A percentile compares a stretch with the other conserved stretches of the same genome.
phyloP scores from a whole-genome alignment of 768 basidiomycete genomes.

The Gloeopeniophorella convolvens region DNA sequence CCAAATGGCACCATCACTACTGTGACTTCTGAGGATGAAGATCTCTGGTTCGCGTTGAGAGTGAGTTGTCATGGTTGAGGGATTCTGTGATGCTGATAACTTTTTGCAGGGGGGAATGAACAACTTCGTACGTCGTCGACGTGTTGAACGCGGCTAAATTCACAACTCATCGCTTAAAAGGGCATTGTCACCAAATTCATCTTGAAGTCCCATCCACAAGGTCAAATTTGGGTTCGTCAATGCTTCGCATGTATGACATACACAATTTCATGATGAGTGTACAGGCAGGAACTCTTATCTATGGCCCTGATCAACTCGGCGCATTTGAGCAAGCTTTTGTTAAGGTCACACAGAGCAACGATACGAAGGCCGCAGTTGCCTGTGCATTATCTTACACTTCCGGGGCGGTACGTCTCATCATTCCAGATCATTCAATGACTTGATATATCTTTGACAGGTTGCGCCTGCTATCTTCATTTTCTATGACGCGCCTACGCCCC shows the following conservation, averaged over 20 bases:
- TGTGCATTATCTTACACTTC: not conserved
- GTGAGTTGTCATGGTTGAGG: not conserved
- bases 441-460: slow-evolving; percentile 27
- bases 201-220: slow-evolving; percentile 10
- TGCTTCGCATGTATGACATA: not conserved
- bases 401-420: slow-evolving; percentile 32
- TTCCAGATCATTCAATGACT: slow-evolving; percentile 25
- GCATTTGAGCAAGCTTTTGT: slow-evolving; percentile 9
- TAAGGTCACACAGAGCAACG: not conserved
- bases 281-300: not conserved
- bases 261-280: not conserved
- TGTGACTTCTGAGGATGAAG: slow-evolving; percentile 10
- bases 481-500: slow-evolving; percentile 48
- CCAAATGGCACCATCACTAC: slow-evolving; percentile 19
- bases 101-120: slow-evolving; percentile 11
- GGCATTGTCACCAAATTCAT: slow-evolving; percentile 17
- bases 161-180: not conserved
- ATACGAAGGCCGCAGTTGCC: not conserved
- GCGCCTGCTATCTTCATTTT: slow-evolving; percentile 30
- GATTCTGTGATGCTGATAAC: not conserved
- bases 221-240: slow-evolving; percentile 10
- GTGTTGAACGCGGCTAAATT: too few relatives aligned
- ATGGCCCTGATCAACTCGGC: not conserved
- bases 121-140: slow-evolving; percentile 11
- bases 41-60: slow-evolving; percentile 17